Base-by-base conservation (phyloP, 2,329 filamentous ascomycete genomes). In the Aaosphaeria arxii region DNA sequence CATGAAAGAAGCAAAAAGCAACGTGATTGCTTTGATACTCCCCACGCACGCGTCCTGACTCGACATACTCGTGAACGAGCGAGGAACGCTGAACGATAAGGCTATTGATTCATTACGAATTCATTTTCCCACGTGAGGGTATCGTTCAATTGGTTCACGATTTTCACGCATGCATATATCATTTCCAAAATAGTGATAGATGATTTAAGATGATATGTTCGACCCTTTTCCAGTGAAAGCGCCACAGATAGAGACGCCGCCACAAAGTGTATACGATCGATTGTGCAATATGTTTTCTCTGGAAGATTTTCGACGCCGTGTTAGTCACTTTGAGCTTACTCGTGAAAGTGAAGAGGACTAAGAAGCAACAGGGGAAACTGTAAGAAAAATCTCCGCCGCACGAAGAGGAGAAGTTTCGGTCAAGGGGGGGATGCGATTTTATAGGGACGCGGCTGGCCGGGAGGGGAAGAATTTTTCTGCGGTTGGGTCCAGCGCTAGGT, bases 291-390 rank as follows among this genome's bases (percentile, higher is more conserved):
- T 79, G 74, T 73, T 74, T 57, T 49, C 56, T 77, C 87, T 91
- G 81, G 80, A 85, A 83, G 85, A 82, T 80, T 83, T 87, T 82
- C 84, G 87, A 91, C 87, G 85, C 87, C 84, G 84, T 74, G 66
- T 56, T 53, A 58, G 69, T 75, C 77, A 80, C 74, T 71, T 77
- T 69, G 57, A 63, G 64, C 48, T 24, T 24, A 24, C 17, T 24
- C 17, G 17, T 24, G 17, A 24, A 24, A 24, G 17, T 24, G 17
- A 24, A 24, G 17, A 24, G 17, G 58, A 68, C 67, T 76, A 77
- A 52, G 81, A 85, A 87, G 87, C 86, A 91, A 91, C 86, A 88
- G 84, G 86, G 86, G 83, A 81, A 82, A 82, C 81, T 43, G 30
- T 11, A 36, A 85, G 79, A 83, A 24, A 85, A 83, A 64, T 61